A percentile compares a stretch with the other conserved stretches of the same genome.
These are phyloP conservation scores for Cystoderma amianthinum DNA, from an alignment of 768 basidiomycete species.

Conservation along the genomic window DNA sequence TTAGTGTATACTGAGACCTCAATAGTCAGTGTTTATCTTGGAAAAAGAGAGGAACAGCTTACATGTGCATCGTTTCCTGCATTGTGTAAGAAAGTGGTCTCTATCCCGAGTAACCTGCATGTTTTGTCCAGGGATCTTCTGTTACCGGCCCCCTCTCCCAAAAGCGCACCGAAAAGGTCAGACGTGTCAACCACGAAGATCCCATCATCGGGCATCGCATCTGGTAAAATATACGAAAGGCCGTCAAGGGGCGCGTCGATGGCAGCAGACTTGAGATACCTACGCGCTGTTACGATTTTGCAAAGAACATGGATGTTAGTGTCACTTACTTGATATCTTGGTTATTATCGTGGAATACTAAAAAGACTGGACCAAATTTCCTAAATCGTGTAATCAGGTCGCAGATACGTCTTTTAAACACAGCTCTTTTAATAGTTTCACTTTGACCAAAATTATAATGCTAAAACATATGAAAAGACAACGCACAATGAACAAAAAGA, in stretches of 20 bases:
- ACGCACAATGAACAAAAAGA: not conserved
- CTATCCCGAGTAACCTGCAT: constrained; percentile 56
- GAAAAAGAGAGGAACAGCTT: constrained; percentile 14
- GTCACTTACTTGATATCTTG: constrained; percentile 66
- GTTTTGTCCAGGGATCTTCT: constrained; percentile 51
- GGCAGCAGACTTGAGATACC: constrained; percentile 43
- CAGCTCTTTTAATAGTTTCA: constrained; percentile 39
- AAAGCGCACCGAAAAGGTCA: constrained; percentile 68
- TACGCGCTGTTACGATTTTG: constrained; percentile 16
- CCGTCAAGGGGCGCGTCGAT: constrained; percentile 48
- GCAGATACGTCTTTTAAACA: constrained; percentile 46
- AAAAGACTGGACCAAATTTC: constrained; percentile 54
- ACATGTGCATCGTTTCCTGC: constrained; percentile 86
- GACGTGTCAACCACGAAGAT: constrained; percentile 68
- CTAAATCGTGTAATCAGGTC: constrained; percentile 32
- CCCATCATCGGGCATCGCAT: constrained; percentile 40
- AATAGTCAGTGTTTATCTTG: constrained; percentile 1
- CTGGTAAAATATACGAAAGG: constrained; percentile 52
- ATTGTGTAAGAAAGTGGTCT: constrained; percentile 60
- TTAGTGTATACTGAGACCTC: constrained; percentile 55
- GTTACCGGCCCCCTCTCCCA: constrained; percentile 49
- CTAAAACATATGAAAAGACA: constrained; percentile 23
- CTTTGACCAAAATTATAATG: constrained; percentile 63
- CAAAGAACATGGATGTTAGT: not conserved
- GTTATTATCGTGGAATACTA: constrained; percentile 75